These are phyloP conservation scores for Epichloe festucae DNA, from an alignment of 2,329 filamentous ascomycete genomes.

Conservation along the genomic window DNA sequence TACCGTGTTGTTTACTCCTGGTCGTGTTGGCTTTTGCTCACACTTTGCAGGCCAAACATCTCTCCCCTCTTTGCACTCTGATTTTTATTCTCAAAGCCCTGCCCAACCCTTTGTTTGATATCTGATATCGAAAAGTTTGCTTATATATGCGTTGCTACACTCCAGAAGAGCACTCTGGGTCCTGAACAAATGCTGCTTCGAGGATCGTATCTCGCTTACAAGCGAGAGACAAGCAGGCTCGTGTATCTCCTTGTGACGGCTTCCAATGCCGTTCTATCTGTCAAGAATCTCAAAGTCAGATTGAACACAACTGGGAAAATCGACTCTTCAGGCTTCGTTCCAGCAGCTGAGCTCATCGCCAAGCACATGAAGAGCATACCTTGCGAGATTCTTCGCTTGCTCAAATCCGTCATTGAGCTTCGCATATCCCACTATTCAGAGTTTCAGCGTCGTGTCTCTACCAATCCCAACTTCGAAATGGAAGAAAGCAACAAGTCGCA, in stretches of 20 bases:
- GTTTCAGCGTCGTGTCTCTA: conserved; percentile 20
- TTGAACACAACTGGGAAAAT: conserved; percentile 26
- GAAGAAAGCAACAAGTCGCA: conserved; percentile 26
- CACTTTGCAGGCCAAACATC: no score
- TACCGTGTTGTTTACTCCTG: no score
- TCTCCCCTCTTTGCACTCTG: no score
- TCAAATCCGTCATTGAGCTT: conserved; percentile 26
- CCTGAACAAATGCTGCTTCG: conserved; percentile 28
- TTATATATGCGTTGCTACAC: neutral
- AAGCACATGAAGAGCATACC: conserved; percentile 21
- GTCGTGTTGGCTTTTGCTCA: no score
- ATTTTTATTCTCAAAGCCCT: no score
- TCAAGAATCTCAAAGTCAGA: conserved; percentile 4
- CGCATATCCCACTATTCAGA: conserved; percentile 14
- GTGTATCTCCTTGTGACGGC: conserved; percentile 27
- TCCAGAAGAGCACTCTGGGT: neutral
- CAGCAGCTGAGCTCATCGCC: conserved; percentile 27
- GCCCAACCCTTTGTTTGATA: neutral
- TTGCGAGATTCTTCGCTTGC: conserved; percentile 19
- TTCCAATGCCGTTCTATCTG: conserved; percentile 23
- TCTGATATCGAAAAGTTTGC: neutral
- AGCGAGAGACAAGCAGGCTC: conserved; percentile 23
- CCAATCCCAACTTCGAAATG: conserved; percentile 21
- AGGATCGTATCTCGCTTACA: conserved; percentile 25
- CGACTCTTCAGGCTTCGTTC: conserved; percentile 22